These are phyloP conservation scores for Aspergillus ustus DNA, from an alignment of 2,329 filamentous ascomycete genomes.

Conservation along the genomic window DNA sequence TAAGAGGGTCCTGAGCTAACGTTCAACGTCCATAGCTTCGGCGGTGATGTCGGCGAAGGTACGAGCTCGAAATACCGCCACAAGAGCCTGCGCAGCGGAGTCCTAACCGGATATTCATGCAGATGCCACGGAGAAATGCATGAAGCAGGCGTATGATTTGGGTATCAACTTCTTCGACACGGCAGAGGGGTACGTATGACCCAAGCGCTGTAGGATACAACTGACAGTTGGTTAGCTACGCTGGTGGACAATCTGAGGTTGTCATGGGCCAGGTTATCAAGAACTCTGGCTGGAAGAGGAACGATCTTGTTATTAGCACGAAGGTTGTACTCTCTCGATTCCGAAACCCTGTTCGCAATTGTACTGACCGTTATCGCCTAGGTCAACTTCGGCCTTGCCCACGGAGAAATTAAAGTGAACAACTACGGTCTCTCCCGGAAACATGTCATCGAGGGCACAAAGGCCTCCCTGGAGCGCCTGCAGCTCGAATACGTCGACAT, in stretches of 20 bases:
- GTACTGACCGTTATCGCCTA: slow-evolving; percentile 4
- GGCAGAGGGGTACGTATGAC: slow-evolving; percentile 49
- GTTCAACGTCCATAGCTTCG: background rate
- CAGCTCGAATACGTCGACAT: slow-evolving; percentile 71
- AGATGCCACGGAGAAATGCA: slow-evolving; percentile 40
- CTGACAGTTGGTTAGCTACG: slow-evolving; percentile 42
- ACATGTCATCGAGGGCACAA: slow-evolving; percentile 70
- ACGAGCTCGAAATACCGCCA: background rate
- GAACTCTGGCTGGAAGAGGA: slow-evolving; percentile 61
- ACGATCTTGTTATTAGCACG: slow-evolving; percentile 51
- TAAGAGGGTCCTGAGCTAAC: background rate
- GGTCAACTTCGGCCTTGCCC: slow-evolving; percentile 68
- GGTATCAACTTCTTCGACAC: slow-evolving; percentile 65
- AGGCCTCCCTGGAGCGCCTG: slow-evolving; percentile 63
- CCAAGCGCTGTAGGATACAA: background rate
- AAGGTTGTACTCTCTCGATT: slow-evolving; percentile 27
- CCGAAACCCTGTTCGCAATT: background rate
- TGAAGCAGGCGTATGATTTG: slow-evolving; percentile 60
- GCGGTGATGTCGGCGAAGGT: slow-evolving; percentile 15
- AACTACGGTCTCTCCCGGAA: slow-evolving; percentile 72
- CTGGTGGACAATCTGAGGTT: slow-evolving; percentile 57
- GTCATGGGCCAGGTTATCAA: slow-evolving; percentile 62
- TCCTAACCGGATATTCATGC: background rate
- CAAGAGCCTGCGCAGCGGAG: no score
- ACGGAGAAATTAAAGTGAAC: slow-evolving; percentile 67